Percentiles rank a stretch among this genome's conserved stretches.
phyloP scores from a whole-genome alignment of 371 early-diverging fungal species.

The Smittium culicis region DNA sequence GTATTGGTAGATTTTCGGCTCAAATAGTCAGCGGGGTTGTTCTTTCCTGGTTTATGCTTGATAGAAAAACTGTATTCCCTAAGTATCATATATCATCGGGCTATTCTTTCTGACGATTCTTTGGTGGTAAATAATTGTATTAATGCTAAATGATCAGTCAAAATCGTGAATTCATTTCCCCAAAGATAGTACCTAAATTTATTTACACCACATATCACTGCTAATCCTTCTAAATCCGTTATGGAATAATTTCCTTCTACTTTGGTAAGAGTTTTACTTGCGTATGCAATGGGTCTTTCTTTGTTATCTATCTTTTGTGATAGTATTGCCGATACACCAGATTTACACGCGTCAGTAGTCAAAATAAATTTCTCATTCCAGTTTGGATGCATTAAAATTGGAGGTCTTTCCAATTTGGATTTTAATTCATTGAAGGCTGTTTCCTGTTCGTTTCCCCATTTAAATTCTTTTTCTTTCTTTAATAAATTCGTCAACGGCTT shows the following conservation, averaged over 20 bases:
- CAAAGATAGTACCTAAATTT: conserved; percentile 26
- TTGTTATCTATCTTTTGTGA: conserved; percentile 11
- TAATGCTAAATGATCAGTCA: conserved; percentile 9
- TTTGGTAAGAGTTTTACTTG: conserved; percentile 12
- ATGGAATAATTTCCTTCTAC: conserved; percentile 17
- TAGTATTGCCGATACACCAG: conserved; percentile 25
- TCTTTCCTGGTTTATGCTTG: neutral
- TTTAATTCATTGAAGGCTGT: conserved; percentile 11
- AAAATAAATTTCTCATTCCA: conserved; percentile 19
- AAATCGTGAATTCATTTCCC: conserved; percentile 15
- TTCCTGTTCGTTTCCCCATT: conserved; percentile 1
- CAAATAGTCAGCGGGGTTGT: conserved; percentile 8
- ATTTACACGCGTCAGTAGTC: conserved; percentile 34
- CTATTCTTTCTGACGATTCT: conserved; percentile 10
- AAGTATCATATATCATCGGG: neutral
- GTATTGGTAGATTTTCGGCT: too few relatives aligned
- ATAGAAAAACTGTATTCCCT: conserved; percentile 4
- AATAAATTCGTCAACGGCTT: conserved; percentile 21
- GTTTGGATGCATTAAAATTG: conserved; percentile 15
- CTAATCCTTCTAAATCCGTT: conserved; percentile 35
- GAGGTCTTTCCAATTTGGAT: neutral
- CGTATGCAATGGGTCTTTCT: conserved; percentile 8
- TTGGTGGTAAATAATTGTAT: neutral
- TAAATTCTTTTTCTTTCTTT: conserved; percentile 5
- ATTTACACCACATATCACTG: conserved; percentile 18